Conservation (phyloP, 1,284 basidiomycete species). For the Pseudozyma tsukubaensis region DNA sequence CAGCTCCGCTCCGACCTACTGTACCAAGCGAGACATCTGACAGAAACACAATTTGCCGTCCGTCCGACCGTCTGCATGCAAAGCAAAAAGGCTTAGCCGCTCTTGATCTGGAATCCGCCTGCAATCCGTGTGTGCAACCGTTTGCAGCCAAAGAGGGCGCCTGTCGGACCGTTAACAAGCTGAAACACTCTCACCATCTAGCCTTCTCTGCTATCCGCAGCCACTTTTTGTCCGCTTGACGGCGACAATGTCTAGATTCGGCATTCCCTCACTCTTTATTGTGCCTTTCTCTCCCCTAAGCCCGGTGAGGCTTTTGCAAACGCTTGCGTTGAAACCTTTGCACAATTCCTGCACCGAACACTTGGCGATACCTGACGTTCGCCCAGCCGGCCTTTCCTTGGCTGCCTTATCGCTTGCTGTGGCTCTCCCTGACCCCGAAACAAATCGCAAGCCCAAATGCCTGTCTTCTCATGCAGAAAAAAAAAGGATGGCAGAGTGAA, state of each 20-base stretch:
- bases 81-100: neutral
- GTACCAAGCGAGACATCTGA: slow-evolving; percentile 18
- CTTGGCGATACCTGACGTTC: slow-evolving; percentile 12
- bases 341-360: no score
- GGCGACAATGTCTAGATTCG: slow-evolving; percentile 1
- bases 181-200: slow-evolving; percentile 13
- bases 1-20: slow-evolving; percentile 15
- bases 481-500: no score
- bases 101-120: neutral
- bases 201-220: slow-evolving; percentile 6
- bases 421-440: neutral
- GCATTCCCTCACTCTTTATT: slow-evolving; percentile 1
- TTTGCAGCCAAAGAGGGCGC: slow-evolving; percentile 13
- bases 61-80: neutral
- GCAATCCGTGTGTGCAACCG: slow-evolving; percentile 2
- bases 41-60: neutral
- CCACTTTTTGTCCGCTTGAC: slow-evolving; percentile 8
- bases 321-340: slow-evolving; percentile 2
- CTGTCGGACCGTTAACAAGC: neutral
- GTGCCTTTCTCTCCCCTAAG: neutral
- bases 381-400: slow-evolving; percentile 3
- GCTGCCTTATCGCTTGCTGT: neutral
- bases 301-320: neutral
- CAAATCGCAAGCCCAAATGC: neutral
- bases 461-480: neutral